Conservation (phyloP, 345 rosid species). For the Punica granatum region DNA sequence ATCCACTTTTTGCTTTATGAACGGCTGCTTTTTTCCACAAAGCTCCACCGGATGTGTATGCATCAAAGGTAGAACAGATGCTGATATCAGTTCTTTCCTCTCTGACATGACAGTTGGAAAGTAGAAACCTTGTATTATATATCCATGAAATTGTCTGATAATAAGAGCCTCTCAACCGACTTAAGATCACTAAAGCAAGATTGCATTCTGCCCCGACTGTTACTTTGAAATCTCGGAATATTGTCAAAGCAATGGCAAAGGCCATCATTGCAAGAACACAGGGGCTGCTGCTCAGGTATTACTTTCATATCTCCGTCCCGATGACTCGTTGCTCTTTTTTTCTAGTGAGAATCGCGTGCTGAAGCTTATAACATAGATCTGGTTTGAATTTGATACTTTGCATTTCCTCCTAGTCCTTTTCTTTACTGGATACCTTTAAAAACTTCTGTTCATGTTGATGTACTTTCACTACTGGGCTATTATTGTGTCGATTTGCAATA, state of each 20-base stretch:
- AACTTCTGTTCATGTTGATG: background rate
- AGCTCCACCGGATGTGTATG: background rate
- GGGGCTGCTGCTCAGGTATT: constrained; percentile 6
- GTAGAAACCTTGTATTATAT: background rate
- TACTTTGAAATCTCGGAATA: background rate
- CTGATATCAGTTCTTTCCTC: background rate
- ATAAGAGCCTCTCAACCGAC: background rate
- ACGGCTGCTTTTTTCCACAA: background rate
- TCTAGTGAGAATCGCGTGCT: background rate
- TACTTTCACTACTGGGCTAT: background rate
- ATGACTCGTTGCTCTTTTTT: background rate
- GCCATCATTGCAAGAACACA: constrained; percentile 2
- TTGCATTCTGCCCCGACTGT: background rate
- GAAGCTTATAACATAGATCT: no score
- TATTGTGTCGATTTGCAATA: background rate
- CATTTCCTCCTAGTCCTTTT: background rate
- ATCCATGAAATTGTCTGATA: background rate
- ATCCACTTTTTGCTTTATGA: background rate
- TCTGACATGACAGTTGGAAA: constrained; percentile 2
- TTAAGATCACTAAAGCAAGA: background rate
- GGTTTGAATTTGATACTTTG: background rate
- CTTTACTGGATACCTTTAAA: background rate
- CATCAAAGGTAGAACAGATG: background rate
- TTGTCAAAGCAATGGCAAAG: background rate
- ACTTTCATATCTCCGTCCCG: background rate